phyloP scores from a whole-genome alignment of 2,329 filamentous ascomycete genomes.

The Alternaria gaisen region DNA sequence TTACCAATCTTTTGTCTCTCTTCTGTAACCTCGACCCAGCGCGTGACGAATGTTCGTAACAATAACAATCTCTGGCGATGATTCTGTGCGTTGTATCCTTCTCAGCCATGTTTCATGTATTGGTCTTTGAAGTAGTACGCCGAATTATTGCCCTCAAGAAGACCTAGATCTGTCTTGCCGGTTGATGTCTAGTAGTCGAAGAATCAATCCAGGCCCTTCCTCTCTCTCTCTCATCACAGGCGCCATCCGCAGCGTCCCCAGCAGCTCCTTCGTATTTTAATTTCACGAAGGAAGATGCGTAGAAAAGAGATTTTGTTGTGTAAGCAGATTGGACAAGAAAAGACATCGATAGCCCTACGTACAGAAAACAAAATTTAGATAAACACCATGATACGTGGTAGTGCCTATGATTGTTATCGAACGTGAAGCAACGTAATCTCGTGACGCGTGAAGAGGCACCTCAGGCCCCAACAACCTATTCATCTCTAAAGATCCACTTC shows the following conservation, averaged over 20 bases:
- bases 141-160: too few relatives aligned
- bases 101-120: too few relatives aligned
- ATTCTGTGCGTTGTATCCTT: too few relatives aligned
- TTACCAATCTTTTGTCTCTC: not conserved
- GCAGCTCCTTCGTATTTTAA: too few relatives aligned
- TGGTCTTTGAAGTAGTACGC: too few relatives aligned
- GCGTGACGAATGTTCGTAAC: not conserved
- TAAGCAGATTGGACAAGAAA: not conserved
- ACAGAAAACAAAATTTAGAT: too few relatives aligned
- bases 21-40: not conserved
- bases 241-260: not conserved
- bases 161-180: too few relatives aligned
- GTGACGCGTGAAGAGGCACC: not conserved
- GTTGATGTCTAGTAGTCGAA: too few relatives aligned
- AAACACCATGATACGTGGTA: not conserved
- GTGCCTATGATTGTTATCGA: not conserved
- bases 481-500: constrained; percentile 83
- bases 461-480: constrained; percentile 54
- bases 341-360: not conserved
- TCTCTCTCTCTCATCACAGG: not conserved
- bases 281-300: not conserved
- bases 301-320: not conserved
- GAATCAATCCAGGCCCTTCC: not conserved
- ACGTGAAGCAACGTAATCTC: not conserved
- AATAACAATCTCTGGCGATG: not conserved